Percentiles rank a stretch among this genome's conserved stretches.
Evolutionary conservation across 768 basidiomycete genomes (phyloP).

Genomic region (Lentinula aciculospora): DNA sequence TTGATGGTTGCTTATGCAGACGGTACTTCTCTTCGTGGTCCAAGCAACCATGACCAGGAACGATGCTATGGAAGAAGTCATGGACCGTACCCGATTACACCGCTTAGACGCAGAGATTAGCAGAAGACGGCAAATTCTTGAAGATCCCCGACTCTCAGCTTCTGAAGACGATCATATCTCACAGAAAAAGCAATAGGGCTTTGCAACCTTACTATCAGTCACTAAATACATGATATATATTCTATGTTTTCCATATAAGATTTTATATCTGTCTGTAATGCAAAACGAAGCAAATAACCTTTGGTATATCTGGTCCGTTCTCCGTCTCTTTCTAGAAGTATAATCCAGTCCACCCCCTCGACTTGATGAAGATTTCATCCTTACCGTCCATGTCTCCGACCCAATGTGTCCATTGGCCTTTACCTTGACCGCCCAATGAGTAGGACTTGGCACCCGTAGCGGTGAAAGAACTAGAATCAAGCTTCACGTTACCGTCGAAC

Average conservation of each 20-base stretch:
- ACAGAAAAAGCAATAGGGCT: neutral
- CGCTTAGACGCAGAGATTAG: neutral
- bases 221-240: neutral
- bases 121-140: neutral
- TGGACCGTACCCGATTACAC: neutral
- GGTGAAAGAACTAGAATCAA: constrained; percentile 37
- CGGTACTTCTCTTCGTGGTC: constrained; percentile 22
- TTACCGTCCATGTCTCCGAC: constrained; percentile 31
- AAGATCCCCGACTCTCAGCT: constrained; percentile 6
- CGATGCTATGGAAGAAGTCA: constrained; percentile 16
- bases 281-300: neutral
- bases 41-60: constrained; percentile 22
- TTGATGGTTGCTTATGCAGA: constrained; percentile 11
- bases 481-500: constrained; percentile 41
- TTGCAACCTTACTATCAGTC: neutral
- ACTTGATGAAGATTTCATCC: constrained; percentile 33
- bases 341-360: constrained; percentile 42
- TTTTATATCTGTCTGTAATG: too few species aligned
- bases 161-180: neutral
- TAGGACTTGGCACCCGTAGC: constrained; percentile 22
- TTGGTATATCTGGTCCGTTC: neutral
- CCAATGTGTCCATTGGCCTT: constrained; percentile 35
- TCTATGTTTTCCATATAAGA: neutral
- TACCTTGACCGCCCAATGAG: neutral
- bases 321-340: constrained; percentile 26